Evolutionary conservation across 495 filamentous ascomycete species (phyloP).

Genomic region (Neurospora discreta): DNA sequence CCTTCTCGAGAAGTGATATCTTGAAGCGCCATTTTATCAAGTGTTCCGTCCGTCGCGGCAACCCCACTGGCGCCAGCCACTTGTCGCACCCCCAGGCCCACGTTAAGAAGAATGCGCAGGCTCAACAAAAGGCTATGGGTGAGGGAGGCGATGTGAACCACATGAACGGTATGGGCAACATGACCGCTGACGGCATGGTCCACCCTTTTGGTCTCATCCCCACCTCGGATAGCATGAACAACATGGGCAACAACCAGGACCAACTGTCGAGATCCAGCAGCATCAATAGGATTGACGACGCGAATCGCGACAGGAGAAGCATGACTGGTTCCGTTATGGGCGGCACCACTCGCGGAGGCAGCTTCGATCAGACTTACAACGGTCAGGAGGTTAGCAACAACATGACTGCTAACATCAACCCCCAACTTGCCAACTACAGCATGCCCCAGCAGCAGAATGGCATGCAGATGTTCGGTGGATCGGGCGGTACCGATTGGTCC

Average conservation of each 20-base stretch:
- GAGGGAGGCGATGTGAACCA: slow-evolving; percentile 38
- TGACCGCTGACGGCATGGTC: slow-evolving; percentile 39
- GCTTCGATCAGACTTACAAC: slow-evolving; percentile 39
- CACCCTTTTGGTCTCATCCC: slow-evolving; percentile 38
- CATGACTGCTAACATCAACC: slow-evolving; percentile 46
- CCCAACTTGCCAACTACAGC: slow-evolving; percentile 44
- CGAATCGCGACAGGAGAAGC: slow-evolving; percentile 40
- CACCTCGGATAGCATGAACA: slow-evolving; percentile 35
- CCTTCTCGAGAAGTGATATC: slow-evolving; percentile 97
- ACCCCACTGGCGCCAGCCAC: slow-evolving; percentile 86
- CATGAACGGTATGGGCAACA: slow-evolving; percentile 41
- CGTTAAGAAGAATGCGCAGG: slow-evolving; percentile 57
- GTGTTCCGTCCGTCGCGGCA: slow-evolving; percentile 88
- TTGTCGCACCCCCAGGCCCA: slow-evolving; percentile 83
- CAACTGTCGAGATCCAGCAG: slow-evolving; percentile 48
- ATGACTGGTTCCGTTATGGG: slow-evolving; percentile 37
- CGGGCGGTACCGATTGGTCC: slow-evolving; percentile 49
- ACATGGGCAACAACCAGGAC: slow-evolving; percentile 41
- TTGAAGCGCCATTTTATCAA: slow-evolving; percentile 98
- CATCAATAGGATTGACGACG: slow-evolving; percentile 42
- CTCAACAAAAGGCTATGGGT: slow-evolving; percentile 44
- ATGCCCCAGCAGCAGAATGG: slow-evolving; percentile 41
- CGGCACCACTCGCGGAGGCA: slow-evolving; percentile 23
- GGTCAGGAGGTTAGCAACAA: slow-evolving; percentile 39
- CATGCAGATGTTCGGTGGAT: slow-evolving; percentile 39